Base-by-base conservation (phyloP, 768 basidiomycete genomes). In the Podaxis rugospora region DNA sequence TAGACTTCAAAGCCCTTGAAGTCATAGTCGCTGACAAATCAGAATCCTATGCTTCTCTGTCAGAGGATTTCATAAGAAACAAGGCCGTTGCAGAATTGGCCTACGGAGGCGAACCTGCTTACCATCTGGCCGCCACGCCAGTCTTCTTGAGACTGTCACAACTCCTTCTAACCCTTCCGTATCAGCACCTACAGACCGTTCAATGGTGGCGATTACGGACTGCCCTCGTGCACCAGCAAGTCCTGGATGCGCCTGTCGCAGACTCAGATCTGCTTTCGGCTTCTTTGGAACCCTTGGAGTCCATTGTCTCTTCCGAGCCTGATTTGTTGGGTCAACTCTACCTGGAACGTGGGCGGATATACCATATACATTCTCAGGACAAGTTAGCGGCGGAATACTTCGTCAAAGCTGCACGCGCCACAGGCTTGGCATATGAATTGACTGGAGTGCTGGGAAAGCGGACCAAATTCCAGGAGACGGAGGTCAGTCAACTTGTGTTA, bases 361-460 rank as follows among this genome's bases (percentile, higher is more conserved):
- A 93, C 57, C 92, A 97, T 71, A 69, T 80, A n/a, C 76, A 92
- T 51, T 74, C 78, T 13, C 85, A 89, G 67, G 93, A 97, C 72
- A 90, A 86, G 70, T 69, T 76, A 0, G 94, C 97, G 4, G 85
- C 87, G 10, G 87, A 88, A 47, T 77, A 78, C 57, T 98, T 98
- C 66, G 78, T 93, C 39, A 78, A 79, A 14, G 93, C 95, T 0
- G 90, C 93, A 0, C 80, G 81, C 52, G 83, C 86, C 36, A 90
- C 88, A 14, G 89, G 87, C 3, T 72, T 99, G 65, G 83, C 90
- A 72, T 98, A 93, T 70, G 92, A 94, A 72, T 79, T 98, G 55
- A 95, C 93, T 0, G 97, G 97, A 6, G 92, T 94, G 9, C 78
- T 95, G 55, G 97, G 97, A 42, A 93, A 89, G 74, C 83, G 93